Base-by-base conservation (phyloP, 2,329 filamentous ascomycete species). In the Ophiocordyceps robertsii region DNA sequence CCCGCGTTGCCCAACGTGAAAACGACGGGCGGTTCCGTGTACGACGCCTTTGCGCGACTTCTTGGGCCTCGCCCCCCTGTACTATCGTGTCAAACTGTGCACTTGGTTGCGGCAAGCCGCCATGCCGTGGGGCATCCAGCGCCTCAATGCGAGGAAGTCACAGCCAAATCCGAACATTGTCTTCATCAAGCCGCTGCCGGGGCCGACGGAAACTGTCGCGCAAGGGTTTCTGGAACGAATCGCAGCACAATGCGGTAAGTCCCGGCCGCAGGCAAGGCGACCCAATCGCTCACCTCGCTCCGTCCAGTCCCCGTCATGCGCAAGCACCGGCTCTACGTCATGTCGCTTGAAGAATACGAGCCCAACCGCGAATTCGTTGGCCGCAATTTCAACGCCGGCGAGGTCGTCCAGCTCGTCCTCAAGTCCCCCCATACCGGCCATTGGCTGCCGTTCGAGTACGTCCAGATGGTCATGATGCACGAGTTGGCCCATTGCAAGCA, bases 401-500 rank as follows among this genome's bases (percentile, higher is more conserved):
- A 93, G 58, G 81, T 90, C 31, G 77, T 94, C 40, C 86, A 94
- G 62, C 72, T 94, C 1, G 87, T 94, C 1, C 72, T 94, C 24
- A 82, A 81, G 51, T 77, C 83, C 1, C 72, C 70, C 0, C 67
- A 64, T 5, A 73, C 72, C 0, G 75, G 76, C 24, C 72, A 66
- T 45, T 94, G 87, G 87, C 67, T 94, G 19, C 83, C 84, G 0
- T 88, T 92, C 55, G 70, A 77, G 47, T 87, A 88, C 55, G 84
- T 94, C 14, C 84, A 92, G 61, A 90, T 92, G 84, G 85, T 93
- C 50, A 93, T 94, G 87, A 89, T 93, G 77, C 87, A 94, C 58
- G 85, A 92, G 66, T 67, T 93, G 29, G 86, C 86, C 3, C 86
- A 93, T 59, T 89, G 84, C 69, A 83, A 85, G 59, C 82, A 94